phyloP scores from a whole-genome alignment of 306 rosid species.

The Hippophae rhamnoides region DNA sequence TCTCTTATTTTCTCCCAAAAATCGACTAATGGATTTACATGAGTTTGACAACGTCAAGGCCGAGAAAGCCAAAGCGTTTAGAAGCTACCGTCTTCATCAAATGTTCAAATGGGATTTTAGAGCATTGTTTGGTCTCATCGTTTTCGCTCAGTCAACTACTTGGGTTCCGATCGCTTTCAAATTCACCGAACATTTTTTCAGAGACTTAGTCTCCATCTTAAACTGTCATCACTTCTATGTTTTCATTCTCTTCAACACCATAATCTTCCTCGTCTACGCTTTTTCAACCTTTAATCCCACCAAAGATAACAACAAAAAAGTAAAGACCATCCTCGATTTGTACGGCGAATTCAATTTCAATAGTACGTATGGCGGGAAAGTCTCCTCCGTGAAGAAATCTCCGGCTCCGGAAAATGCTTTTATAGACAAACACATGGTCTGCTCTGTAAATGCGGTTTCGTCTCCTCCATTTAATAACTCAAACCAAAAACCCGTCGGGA shows the following conservation, averaged over 20 bases:
- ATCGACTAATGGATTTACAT: slow-evolving; percentile 8
- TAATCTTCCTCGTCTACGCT: slow-evolving; percentile 36
- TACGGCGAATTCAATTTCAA: slow-evolving; percentile 17
- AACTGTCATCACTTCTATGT: slow-evolving; percentile 35
- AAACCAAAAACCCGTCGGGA: neutral
- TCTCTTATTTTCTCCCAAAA: neutral
- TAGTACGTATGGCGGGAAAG: neutral
- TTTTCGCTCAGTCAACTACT: slow-evolving; percentile 19
- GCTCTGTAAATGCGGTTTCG: slow-evolving; percentile 10
- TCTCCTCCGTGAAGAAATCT: neutral
- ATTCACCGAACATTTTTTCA: neutral
- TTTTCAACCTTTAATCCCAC: slow-evolving; percentile 17
- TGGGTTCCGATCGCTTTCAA: slow-evolving; percentile 19
- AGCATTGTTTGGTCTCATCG: slow-evolving; percentile 20
- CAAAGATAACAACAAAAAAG: neutral
- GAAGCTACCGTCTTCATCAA: slow-evolving; percentile 21
- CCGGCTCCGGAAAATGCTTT: neutral
- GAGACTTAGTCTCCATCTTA: slow-evolving; percentile 14
- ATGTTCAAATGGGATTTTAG: slow-evolving; percentile 14
- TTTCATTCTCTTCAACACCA: slow-evolving; percentile 31
- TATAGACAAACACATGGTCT: neutral
- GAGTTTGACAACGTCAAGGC: slow-evolving; percentile 19
- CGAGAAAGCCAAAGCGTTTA: slow-evolving; percentile 30
- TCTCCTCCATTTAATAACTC: neutral
- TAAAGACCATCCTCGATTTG: neutral